phyloP scores from a whole-genome alignment of 768 basidiomycete genomes.

The Collybiopsis confluens region DNA sequence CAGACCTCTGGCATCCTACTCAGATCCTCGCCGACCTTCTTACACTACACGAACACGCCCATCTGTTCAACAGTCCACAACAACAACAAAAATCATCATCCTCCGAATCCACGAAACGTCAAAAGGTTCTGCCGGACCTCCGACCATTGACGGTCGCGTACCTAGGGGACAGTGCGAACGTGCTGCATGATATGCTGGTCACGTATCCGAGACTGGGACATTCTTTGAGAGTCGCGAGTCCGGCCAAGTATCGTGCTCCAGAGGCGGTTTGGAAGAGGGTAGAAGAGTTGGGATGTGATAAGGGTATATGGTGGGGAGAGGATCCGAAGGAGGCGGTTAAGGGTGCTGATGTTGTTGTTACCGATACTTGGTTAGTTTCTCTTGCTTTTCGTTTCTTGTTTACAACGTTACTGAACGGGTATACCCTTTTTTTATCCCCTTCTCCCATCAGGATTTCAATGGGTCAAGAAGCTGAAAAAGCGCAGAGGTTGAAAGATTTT shows the following conservation, averaged over 20 bases:
- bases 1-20: slow-evolving; percentile 94
- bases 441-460: slow-evolving; percentile 98
- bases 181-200: slow-evolving; percentile 96
- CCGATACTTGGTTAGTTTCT: slow-evolving; percentile 83
- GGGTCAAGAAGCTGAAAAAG: slow-evolving; percentile 97
- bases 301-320: slow-evolving; percentile 65
- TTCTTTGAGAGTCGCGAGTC: slow-evolving; percentile 78
- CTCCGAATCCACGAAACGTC: slow-evolving; percentile 10
- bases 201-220: slow-evolving; percentile 90
- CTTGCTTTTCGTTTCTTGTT: no score
- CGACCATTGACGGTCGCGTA: slow-evolving; percentile 87
- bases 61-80: slow-evolving; percentile 42
- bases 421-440: neutral
- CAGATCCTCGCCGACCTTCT: slow-evolving; percentile 92
- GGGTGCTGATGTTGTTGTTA: slow-evolving; percentile 91
- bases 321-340: slow-evolving; percentile 86
- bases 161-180: slow-evolving; percentile 92
- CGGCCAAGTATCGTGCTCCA: slow-evolving; percentile 65
- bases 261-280: slow-evolving; percentile 78
- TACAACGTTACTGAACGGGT: no score
- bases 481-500: slow-evolving; percentile 80
- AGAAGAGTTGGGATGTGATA: slow-evolving; percentile 67
- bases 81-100: neutral
- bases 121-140: slow-evolving; percentile 41
- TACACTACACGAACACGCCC: slow-evolving; percentile 76